Evolutionary conservation across 768 basidiomycete species (phyloP).

Genomic region (Flagelloscypha sp.): DNA sequence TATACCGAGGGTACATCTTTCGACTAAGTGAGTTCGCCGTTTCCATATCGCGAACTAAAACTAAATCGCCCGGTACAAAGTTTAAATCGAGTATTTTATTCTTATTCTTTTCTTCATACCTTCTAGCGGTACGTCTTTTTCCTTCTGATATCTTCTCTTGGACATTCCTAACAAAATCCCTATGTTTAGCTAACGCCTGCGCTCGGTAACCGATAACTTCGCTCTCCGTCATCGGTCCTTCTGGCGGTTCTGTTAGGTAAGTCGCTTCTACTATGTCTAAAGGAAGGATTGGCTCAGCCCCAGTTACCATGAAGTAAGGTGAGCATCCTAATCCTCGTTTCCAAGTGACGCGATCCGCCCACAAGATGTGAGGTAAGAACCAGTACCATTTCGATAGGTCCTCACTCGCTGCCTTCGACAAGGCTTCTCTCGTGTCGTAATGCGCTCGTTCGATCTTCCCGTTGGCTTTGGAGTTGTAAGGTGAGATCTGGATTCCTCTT

Average conservation of each 20-base stretch:
- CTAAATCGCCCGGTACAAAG: slow-evolving; percentile 22
- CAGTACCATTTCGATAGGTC: slow-evolving; percentile 24
- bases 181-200: slow-evolving; percentile 11
- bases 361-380: slow-evolving; percentile 19
- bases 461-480: slow-evolving; percentile 28
- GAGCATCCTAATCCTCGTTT: slow-evolving; percentile 21
- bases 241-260: slow-evolving; percentile 16
- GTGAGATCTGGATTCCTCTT: slow-evolving; percentile 26
- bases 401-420: slow-evolving; percentile 26
- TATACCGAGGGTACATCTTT: slow-evolving; percentile 26
- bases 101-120: slow-evolving; percentile 17
- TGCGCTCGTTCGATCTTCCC: slow-evolving; percentile 23
- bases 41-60: slow-evolving; percentile 25
- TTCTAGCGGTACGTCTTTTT: slow-evolving; percentile 8
- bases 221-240: slow-evolving; percentile 2
- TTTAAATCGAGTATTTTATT: slow-evolving; percentile 13
- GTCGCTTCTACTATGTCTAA: slow-evolving; percentile 20
- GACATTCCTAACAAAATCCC: slow-evolving; percentile 13
- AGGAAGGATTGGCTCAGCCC: slow-evolving; percentile 15
- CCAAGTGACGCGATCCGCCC: slow-evolving; percentile 27
- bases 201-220: slow-evolving; percentile 16
- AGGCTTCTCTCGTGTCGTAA: slow-evolving; percentile 22
- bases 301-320: slow-evolving; percentile 17
- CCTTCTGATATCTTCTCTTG: slow-evolving; percentile 9
- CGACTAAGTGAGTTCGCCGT: slow-evolving; percentile 20